Base-by-base conservation (phyloP, 768 basidiomycete species). In the Crucibulum laeve region DNA sequence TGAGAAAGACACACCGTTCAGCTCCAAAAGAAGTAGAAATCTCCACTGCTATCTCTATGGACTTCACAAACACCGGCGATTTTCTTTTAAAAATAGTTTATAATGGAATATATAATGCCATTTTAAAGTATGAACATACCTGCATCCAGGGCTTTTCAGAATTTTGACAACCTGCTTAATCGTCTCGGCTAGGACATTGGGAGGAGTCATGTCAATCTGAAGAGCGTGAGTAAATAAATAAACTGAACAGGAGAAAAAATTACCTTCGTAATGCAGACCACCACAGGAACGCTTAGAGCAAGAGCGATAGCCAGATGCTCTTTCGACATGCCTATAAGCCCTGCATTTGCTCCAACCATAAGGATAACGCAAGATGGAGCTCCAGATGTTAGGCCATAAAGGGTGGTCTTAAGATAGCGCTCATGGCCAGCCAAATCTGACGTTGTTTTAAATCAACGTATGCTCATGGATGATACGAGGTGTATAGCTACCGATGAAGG, bases 151-250 rank as follows among this genome's bases (percentile, higher is more conserved):
- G 52, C 88, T 91, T 59, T 79, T 84, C 46, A 98, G 65, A 30
- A 97, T 91, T 69, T 96, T 99, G 6, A 81, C 77, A 0, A 97
- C 85, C 67, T 97, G 94, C 56, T 88, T 91, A 34, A 88, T 73
- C 0, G 94, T 98, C 62, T 95, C 88, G n/a, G 80, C 82, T 38
- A 93, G 76, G 24, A 94, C 84, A 49, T 95, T 90, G 8, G 85
- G 75, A 4, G 96, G 96, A 0, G 95, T 97, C 95, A 96, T 97
- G 60, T 98, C 96, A 55, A 96, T 88, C 91, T 86, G 37, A 44
- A 44, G 13, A 33, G 15, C 1, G 30, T 32, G 14, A 19, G 36
- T 34, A 21, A 13, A 18, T 26, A 15, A 11, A 43, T 22, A 23
- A 42, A 42, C 18, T 25, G 3, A 14, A 17, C 25, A 42, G 18